phyloP scores from a whole-genome alignment of 805 yeast species.

The Pichia eremophila region DNA sequence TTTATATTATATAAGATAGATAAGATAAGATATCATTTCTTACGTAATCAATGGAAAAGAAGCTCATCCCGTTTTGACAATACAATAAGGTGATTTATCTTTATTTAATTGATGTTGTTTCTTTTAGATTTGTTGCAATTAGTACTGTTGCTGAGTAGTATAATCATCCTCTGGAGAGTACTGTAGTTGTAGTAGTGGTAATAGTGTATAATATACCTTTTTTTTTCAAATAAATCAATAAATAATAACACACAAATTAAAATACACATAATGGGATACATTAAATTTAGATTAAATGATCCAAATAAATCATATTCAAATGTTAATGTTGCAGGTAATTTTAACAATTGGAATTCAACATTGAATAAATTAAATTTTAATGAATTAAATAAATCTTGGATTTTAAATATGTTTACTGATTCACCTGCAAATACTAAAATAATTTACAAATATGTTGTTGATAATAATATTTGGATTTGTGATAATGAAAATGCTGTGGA shows the following conservation, averaged over 20 bases:
- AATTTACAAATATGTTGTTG: constrained; percentile 22
- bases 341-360: constrained; percentile 13
- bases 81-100: not conserved
- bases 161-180: too few relatives aligned
- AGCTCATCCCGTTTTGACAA: not conserved
- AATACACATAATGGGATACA: not conserved
- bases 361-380: constrained; percentile 6
- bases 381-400: constrained; percentile 3
- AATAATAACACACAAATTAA: too few relatives aligned
- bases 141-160: too few relatives aligned
- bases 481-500: constrained; percentile 15
- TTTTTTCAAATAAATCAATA: too few relatives aligned
- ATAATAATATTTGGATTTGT: constrained; percentile 22
- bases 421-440: constrained; percentile 7
- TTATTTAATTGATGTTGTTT: too few relatives aligned
- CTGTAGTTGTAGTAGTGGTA: too few relatives aligned
- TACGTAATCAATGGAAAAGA: too few relatives aligned
- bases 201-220: too few relatives aligned
- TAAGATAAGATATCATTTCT: too few relatives aligned
- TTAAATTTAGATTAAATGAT: constrained; percentile 4
- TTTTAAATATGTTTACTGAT: not conserved
- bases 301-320: not conserved
- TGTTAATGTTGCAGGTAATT: constrained; percentile 15
- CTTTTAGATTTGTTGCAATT: too few relatives aligned
- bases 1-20: too few relatives aligned